phyloP scores from a whole-genome alignment of 495 filamentous ascomycete species.

The Cercophora samala region DNA sequence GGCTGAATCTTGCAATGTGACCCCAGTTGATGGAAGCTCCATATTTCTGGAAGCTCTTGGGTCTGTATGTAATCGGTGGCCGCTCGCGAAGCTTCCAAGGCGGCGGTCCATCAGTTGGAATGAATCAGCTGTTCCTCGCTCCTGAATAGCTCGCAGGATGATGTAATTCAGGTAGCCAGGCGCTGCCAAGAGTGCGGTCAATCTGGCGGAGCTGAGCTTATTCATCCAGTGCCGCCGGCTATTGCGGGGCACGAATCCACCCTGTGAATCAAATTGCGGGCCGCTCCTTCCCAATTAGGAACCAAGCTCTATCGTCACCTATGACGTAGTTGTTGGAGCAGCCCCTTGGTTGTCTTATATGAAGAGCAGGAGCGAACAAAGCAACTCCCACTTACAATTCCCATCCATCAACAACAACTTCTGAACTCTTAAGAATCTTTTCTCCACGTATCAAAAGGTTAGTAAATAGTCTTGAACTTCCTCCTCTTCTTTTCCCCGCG shows the following conservation, averaged over 20 bases:
- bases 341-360: slow-evolving; percentile 3
- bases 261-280: background rate
- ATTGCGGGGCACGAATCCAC: background rate
- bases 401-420: slow-evolving; percentile 2
- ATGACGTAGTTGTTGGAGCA: slow-evolving; percentile 24
- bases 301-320: slow-evolving; percentile 27
- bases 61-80: too few species aligned
- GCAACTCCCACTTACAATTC: background rate
- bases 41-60: too few species aligned
- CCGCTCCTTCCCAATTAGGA: slow-evolving; percentile 8
- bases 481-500: background rate
- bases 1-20: background rate
- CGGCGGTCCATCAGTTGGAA: background rate
- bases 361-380: slow-evolving; percentile 9
- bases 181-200: background rate
- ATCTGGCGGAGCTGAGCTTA: background rate
- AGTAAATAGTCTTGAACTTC: background rate
- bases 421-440: background rate
- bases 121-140: background rate
- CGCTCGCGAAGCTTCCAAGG: background rate
- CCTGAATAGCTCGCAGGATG: background rate
- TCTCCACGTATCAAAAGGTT: background rate
- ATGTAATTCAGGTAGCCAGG: background rate
- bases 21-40: too few species aligned
- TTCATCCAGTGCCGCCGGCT: background rate